Evolutionary conservation across 805 yeast genomes (phyloP).

Genomic region (Lipomyces lipofer): DNA sequence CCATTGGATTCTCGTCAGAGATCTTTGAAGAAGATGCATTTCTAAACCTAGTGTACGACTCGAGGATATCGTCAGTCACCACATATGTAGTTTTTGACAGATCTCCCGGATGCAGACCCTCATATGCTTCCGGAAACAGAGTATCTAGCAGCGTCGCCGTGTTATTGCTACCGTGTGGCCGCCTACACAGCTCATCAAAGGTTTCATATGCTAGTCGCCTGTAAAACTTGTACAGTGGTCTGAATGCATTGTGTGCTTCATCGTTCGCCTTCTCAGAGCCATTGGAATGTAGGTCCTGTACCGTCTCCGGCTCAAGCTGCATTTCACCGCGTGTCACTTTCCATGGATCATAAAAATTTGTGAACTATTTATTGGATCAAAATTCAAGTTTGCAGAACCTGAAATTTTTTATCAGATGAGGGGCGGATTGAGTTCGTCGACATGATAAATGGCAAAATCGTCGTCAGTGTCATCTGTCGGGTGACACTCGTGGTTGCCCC

Average conservation of each 20-base stretch:
- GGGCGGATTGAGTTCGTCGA: too few species aligned
- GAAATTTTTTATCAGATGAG: too few species aligned
- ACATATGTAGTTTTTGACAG: neutral
- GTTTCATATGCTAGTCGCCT: conserved; percentile 12
- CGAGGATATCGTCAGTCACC: neutral
- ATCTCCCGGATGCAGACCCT: conserved; percentile 10
- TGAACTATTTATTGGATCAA: too few species aligned
- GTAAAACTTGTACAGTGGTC: conserved; percentile 26
- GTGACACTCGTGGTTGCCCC: too few species aligned
- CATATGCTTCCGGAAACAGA: neutral
- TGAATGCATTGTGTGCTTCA: conserved; percentile 25
- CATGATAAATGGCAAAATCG: too few species aligned
- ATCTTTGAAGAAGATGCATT: conserved; percentile 7
- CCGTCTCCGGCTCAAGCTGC: too few species aligned
- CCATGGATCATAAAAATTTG: too few species aligned
- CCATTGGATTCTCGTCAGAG: neutral
- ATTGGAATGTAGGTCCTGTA: too few species aligned
- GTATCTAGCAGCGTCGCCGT: conserved; percentile 17
- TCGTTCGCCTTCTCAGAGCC: too few species aligned
- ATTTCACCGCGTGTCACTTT: too few species aligned
- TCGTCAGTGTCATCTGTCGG: too few species aligned
- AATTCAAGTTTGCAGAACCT: too few species aligned
- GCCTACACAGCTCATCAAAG: conserved; percentile 7
- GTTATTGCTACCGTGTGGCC: neutral
- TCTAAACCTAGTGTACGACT: conserved; percentile 3